phyloP scores from a whole-genome alignment of 2,329 filamentous ascomycete genomes.

The Rugonectria rugulosa region DNA sequence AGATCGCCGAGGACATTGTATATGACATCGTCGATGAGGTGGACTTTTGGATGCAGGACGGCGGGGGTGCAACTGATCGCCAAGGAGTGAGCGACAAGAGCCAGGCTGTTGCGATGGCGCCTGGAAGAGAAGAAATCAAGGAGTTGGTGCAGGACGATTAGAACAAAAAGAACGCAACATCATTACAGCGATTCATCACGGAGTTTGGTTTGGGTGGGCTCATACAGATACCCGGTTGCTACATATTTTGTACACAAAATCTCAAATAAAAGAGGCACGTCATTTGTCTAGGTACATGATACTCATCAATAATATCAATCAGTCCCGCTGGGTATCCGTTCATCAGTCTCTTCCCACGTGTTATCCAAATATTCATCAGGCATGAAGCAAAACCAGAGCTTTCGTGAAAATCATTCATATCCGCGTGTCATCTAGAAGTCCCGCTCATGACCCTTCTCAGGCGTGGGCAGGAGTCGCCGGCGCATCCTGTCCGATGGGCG shows the following conservation, averaged over 20 bases:
- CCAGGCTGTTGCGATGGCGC: slow-evolving; percentile 51
- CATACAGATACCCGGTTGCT: slow-evolving; percentile 41
- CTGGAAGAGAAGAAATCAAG: slow-evolving; percentile 66
- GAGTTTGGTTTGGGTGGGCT: slow-evolving; percentile 21
- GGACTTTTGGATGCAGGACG: slow-evolving; percentile 83
- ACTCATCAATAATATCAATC: background rate
- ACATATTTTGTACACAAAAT: background rate
- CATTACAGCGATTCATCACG: slow-evolving; percentile 11
- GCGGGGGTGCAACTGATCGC: slow-evolving; percentile 57
- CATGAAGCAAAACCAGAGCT: slow-evolving; percentile 7
- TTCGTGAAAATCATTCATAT: slow-evolving; percentile 9
- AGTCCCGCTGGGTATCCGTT: slow-evolving; percentile 8
- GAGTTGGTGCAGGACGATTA: slow-evolving; percentile 71
- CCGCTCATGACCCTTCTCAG: slow-evolving; percentile 20
- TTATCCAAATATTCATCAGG: no score
- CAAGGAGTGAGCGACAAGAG: slow-evolving; percentile 55
- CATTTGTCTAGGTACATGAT: slow-evolving; percentile 20
- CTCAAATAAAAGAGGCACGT: slow-evolving; percentile 9
- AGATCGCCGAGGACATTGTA: slow-evolving; percentile 92
- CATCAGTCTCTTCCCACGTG: no score
- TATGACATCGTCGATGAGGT: slow-evolving; percentile 96
- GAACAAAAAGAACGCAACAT: background rate
- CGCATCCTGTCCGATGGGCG: slow-evolving; percentile 16
- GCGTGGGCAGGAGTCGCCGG: slow-evolving; percentile 10
- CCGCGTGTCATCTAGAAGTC: background rate